A percentile compares a stretch with the other conserved stretches of the same genome.
These are phyloP conservation scores for Phaeosphaeria sp. DNA, from an alignment of 2,329 filamentous ascomycete species.

Conservation along the genomic window DNA sequence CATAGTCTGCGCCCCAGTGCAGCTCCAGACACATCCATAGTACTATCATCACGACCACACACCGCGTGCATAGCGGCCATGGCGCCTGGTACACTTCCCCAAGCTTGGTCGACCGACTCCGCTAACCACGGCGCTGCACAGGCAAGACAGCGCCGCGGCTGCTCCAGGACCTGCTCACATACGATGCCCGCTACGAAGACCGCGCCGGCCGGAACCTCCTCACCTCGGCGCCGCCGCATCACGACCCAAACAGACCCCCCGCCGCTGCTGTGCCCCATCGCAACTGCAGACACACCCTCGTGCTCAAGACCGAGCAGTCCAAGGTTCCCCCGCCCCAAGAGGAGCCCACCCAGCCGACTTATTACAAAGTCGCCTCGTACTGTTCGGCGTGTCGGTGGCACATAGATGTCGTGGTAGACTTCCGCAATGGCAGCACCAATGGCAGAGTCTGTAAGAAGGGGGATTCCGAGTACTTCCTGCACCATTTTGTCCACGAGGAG, in stretches of 20 bases:
- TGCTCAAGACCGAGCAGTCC: slow-evolving; percentile 64
- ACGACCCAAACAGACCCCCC: slow-evolving; percentile 46
- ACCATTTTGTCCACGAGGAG: slow-evolving; percentile 61
- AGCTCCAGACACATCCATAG: slow-evolving; percentile 1
- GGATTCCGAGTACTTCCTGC: slow-evolving; percentile 60
- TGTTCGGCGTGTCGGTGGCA: slow-evolving; percentile 70
- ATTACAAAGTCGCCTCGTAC: slow-evolving; percentile 65
- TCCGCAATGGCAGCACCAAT: slow-evolving; percentile 49
- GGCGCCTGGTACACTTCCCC: slow-evolving; percentile 29
- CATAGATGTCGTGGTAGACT: slow-evolving; percentile 64
- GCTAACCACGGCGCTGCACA: slow-evolving; percentile 40
- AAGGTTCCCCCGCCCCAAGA: slow-evolving; percentile 52
- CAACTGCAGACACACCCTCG: slow-evolving; percentile 67
- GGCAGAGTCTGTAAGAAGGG: slow-evolving; percentile 52
- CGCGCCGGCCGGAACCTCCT: slow-evolving; percentile 62
- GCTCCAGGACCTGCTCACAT: slow-evolving; percentile 59
- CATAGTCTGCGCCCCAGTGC: slow-evolving; percentile 5
- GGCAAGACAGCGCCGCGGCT: slow-evolving; percentile 60
- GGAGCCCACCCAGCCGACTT: slow-evolving; percentile 46
- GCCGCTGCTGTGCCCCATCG: slow-evolving; percentile 43
- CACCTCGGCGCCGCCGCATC: slow-evolving; percentile 63
- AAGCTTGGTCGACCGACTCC: slow-evolving; percentile 1
- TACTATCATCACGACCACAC: slow-evolving; percentile 3
- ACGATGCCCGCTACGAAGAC: slow-evolving; percentile 58
- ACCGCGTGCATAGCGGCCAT: slow-evolving; percentile 20